phyloP scores from a whole-genome alignment of 371 early-diverging fungal species.

The Lichtheimia ramosa region DNA sequence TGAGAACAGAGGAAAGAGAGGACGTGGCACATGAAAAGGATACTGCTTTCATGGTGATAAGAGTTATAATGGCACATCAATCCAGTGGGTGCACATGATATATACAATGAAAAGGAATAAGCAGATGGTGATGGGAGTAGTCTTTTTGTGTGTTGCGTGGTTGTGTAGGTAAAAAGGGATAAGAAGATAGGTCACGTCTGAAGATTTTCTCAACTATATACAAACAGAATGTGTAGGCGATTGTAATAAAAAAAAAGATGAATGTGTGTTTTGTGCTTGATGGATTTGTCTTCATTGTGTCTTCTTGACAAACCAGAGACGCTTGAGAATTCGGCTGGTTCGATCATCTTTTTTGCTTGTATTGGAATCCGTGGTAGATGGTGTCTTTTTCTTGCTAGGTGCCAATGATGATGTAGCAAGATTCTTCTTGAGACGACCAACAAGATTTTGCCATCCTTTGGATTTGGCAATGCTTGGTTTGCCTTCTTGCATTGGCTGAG shows the following conservation, averaged over 20 bases:
- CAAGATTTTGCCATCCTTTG: not conserved
- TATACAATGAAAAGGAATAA: not conserved
- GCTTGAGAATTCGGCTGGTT: not conserved
- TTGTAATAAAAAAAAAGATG: not conserved
- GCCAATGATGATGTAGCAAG: not conserved
- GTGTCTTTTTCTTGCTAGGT: not conserved
- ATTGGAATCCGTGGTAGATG: not conserved
- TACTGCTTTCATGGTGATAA: not conserved
- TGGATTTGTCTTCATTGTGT: not conserved
- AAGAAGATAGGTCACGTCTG: not conserved
- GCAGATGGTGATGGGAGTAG: not conserved
- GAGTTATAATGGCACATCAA: not conserved
- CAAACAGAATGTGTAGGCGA: not conserved
- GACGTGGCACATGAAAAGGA: too few species aligned
- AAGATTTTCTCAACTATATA: not conserved
- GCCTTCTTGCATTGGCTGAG: not conserved
- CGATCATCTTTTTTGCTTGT: not conserved
- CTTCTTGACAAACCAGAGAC: not conserved
- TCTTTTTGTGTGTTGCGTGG: not conserved
- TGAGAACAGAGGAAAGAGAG: too few species aligned
- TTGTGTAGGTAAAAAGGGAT: not conserved
- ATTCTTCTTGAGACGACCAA: not conserved
- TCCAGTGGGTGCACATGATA: not conserved
- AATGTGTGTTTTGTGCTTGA: not conserved
- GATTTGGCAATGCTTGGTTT: not conserved